Base-by-base conservation (phyloP, 257 asterid genomes). In the Scutellaria galericulata region DNA sequence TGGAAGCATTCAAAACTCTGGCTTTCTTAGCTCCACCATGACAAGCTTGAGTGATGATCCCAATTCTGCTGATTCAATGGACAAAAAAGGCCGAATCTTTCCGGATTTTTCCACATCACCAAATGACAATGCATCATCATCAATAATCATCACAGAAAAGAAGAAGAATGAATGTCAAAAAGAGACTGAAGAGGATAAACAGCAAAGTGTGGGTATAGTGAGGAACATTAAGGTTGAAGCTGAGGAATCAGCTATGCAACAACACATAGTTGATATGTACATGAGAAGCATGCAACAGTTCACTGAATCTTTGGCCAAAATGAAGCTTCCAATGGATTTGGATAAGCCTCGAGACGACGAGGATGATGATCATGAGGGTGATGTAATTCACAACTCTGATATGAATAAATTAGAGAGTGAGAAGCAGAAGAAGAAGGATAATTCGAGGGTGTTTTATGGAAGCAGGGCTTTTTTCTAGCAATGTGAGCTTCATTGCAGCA, bases 221-320 rank as follows among this genome's bases (percentile, higher is more conserved):
- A 84, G 87, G 64, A 83, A 74, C 41, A 66, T 78, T 9, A 85
- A 82, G 69, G 42, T 80, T 46, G 86, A 82, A 61, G 79, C 78
- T 5, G 90, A 84, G 57, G 93, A 88, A 42, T 78, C 85, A 4
- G 84, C 77, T 1, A 86, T 90, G 89, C 95, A 85, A 79, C 86
- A 85, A 61, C 89, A 88, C 73, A 88, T 88, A 67, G 90, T 90
- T 6, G 91, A 88, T 46, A 88, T 88, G 93, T 88, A 88, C 73
- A 85, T 85, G 96, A 86, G 84, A 73, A 90, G 91, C 58, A 88
- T 88, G 96, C 91, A 83, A 53, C 96, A 90, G n/a, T 88, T 88
- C 71, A 86, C 93, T 0, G 93, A 88, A 54, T 84, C 93, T 7
- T 64, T 90, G 27, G 90, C 89, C 20, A 90, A 88, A 68, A 86